A percentile compares a stretch with the other conserved stretches of the same genome.
phyloP scores from a whole-genome alignment of 352 stramenopile genomes.

The Globisporangium cederbergense region DNA sequence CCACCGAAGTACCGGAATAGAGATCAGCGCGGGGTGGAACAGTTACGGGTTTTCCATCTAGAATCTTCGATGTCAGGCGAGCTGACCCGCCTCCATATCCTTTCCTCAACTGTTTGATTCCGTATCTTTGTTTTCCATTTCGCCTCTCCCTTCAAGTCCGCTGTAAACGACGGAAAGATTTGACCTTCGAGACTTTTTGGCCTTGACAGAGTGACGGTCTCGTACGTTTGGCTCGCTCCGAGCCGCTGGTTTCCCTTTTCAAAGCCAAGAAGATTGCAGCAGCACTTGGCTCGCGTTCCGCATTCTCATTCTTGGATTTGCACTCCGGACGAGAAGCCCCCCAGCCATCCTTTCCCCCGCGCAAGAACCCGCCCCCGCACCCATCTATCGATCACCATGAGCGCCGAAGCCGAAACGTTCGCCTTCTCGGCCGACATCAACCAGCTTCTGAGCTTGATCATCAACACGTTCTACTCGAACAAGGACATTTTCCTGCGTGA shows the following conservation, averaged over 20 bases:
- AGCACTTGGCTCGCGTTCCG: not conserved
- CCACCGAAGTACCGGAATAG: not conserved
- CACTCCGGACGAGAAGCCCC: constrained; percentile 24
- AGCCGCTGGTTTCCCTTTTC: constrained; percentile 9
- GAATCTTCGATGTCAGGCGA: constrained; percentile 51
- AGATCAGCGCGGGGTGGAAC: not conserved
- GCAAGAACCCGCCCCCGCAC: constrained; percentile 18
- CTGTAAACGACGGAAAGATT: constrained; percentile 29
- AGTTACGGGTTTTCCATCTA: constrained; percentile 33
- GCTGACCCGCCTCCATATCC: constrained; percentile 23
- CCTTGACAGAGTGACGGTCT: constrained; percentile 16
- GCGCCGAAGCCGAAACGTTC: constrained; percentile 95
- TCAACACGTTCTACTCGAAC: constrained; percentile 99
- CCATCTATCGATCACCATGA: constrained; percentile 41
- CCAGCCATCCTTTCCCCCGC: constrained; percentile 17
- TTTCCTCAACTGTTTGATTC: no score
- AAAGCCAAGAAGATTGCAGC: constrained; percentile 1
- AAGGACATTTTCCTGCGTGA: constrained; percentile 99
- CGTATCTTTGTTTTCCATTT: constrained; percentile 13
- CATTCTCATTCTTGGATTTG: constrained; percentile 65
- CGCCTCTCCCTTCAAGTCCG: constrained; percentile 21
- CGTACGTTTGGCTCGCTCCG: constrained; percentile 16
- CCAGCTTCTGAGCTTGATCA: constrained; percentile 98
- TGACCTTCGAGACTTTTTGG: constrained; percentile 24
- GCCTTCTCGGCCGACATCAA: constrained; percentile 99